phyloP scores from a whole-genome alignment of 2,329 filamentous ascomycete genomes.

The Cryoendolithus antarcticus region DNA sequence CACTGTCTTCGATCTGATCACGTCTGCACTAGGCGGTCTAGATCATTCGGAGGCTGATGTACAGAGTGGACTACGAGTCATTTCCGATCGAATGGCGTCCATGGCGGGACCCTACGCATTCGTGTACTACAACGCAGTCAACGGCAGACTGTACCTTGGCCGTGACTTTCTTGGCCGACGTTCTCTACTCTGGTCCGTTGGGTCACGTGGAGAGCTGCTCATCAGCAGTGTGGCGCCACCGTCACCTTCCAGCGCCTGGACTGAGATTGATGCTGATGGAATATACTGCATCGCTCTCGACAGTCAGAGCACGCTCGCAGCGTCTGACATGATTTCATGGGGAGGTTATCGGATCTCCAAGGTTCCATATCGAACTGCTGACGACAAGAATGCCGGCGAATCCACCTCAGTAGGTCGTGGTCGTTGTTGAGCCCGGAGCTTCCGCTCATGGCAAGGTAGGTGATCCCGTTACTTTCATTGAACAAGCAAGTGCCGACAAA shows the following conservation, averaged over 20 bases:
- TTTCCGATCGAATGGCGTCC: slow-evolving; percentile 7
- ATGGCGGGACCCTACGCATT: slow-evolving; percentile 72
- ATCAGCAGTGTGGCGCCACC: slow-evolving; percentile 61
- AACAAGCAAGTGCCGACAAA: slow-evolving; percentile 11
- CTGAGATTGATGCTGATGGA: slow-evolving; percentile 74
- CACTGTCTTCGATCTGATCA: slow-evolving; percentile 50
- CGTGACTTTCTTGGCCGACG: slow-evolving; percentile 79
- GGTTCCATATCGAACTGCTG: slow-evolving; percentile 1
- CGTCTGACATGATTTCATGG: too few relatives aligned
- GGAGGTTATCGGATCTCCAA: not conserved
- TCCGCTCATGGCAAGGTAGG: slow-evolving; percentile 23
- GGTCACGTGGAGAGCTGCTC: slow-evolving; percentile 39
- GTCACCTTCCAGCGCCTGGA: slow-evolving; percentile 42
- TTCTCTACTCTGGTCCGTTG: slow-evolving; percentile 54
- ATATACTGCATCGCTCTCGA: slow-evolving; percentile 57
- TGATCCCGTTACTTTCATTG: slow-evolving; percentile 19
- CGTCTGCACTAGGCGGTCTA: not conserved
- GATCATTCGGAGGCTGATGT: not conserved
- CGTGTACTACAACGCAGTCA: slow-evolving; percentile 59
- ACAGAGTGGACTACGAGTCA: not conserved
- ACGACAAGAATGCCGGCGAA: not conserved
- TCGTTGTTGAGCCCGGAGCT: too few relatives aligned
- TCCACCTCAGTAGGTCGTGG: slow-evolving; percentile 2
- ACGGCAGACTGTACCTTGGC: slow-evolving; percentile 61
- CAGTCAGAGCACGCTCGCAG: too few relatives aligned